Percentiles rank a stretch among this genome's conserved stretches.
These are phyloP conservation scores for Boletales sp. DNA, from an alignment of 768 basidiomycete species.

Conservation along the genomic window DNA sequence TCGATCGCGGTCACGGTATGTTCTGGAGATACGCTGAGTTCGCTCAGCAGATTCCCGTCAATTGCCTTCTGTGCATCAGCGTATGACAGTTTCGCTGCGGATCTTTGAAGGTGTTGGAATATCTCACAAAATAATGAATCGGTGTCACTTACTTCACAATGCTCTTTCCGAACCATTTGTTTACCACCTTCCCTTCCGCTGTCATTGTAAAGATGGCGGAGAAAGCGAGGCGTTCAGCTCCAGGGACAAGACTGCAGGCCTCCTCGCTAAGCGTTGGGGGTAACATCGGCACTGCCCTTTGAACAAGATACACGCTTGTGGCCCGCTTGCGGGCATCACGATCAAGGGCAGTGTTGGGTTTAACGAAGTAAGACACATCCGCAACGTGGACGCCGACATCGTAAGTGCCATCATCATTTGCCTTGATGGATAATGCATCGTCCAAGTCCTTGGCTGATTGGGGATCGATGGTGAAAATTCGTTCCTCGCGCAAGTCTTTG, in stretches of 20 bases:
- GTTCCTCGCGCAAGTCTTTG: constrained; percentile 79
- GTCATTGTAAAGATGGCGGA: constrained; percentile 85
- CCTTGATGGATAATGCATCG: constrained; percentile 87
- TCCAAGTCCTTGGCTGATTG: constrained; percentile 87
- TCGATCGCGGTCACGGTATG: constrained; percentile 61
- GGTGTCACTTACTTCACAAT: constrained; percentile 68
- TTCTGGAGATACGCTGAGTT: constrained; percentile 50
- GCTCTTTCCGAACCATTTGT: constrained; percentile 92
- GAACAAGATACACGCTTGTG: constrained; percentile 95
- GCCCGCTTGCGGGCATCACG: constrained; percentile 97
- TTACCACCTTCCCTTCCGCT: constrained; percentile 73
- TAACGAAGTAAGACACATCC: constrained; percentile 94
- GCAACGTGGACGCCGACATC: constrained; percentile 95
- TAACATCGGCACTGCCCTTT: constrained; percentile 95
- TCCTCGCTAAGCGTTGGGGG: constrained; percentile 92
- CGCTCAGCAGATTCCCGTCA: constrained; percentile 60
- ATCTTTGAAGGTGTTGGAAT: constrained; percentile 42
- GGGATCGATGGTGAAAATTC: constrained; percentile 94
- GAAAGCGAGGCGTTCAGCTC: constrained; percentile 87
- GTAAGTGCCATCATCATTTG: constrained; percentile 88
- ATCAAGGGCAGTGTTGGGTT: constrained; percentile 94
- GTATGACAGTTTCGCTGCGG: constrained; percentile 84
- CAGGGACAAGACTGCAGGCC: constrained; percentile 87
- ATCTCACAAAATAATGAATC: too few species aligned
- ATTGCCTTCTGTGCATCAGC: constrained; percentile 77